Conservation (phyloP, 169 alveolate species). For the Eimeria sp. region DNA sequence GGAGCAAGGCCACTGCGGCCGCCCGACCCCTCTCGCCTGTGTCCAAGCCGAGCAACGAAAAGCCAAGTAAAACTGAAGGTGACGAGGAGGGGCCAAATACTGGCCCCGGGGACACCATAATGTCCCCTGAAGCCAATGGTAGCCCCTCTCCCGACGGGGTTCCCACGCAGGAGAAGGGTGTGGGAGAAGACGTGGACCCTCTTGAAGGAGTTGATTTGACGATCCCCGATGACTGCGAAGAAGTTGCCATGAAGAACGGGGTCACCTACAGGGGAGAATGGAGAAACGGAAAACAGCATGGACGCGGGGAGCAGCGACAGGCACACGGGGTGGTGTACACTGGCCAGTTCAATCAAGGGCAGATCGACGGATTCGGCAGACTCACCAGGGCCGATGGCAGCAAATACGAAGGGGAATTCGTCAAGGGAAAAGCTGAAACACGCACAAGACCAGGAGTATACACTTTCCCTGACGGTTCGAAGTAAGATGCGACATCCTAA, state of each 20-base stretch:
- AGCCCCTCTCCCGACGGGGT: not conserved
- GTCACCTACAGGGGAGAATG: conserved; percentile 92
- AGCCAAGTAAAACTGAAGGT: not conserved
- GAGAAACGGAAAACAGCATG: conserved; percentile 89
- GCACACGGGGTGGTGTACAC: conserved; percentile 91
- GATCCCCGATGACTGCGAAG: conserved; percentile 87
- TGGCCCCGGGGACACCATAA: not conserved
- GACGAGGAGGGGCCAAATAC: conserved; percentile 47
- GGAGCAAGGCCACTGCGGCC: conserved; percentile 69
- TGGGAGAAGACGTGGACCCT: conserved; percentile 65
- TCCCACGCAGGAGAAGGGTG: not conserved
- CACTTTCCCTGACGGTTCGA: conserved; percentile 81
- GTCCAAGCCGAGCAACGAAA: conserved; percentile 4
- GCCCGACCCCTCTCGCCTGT: conserved; percentile 54
- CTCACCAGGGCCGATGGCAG: conserved; percentile 92
- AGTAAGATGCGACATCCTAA: conserved; percentile 11
- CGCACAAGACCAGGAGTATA: conserved; percentile 79
- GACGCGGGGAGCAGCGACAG: conserved; percentile 89
- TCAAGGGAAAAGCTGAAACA: conserved; percentile 82
- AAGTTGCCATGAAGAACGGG: conserved; percentile 89
- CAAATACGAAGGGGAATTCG: conserved; percentile 90
- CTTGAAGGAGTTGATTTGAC: conserved; percentile 79
- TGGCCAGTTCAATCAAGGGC: conserved; percentile 92
- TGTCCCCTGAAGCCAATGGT: conserved; percentile 36
- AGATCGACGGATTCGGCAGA: conserved; percentile 91